A percentile compares a stretch with the other conserved stretches of the same genome.
Evolutionary conservation across 2,329 filamentous ascomycete species (phyloP).

Genomic region (Simplicillium sp.): DNA sequence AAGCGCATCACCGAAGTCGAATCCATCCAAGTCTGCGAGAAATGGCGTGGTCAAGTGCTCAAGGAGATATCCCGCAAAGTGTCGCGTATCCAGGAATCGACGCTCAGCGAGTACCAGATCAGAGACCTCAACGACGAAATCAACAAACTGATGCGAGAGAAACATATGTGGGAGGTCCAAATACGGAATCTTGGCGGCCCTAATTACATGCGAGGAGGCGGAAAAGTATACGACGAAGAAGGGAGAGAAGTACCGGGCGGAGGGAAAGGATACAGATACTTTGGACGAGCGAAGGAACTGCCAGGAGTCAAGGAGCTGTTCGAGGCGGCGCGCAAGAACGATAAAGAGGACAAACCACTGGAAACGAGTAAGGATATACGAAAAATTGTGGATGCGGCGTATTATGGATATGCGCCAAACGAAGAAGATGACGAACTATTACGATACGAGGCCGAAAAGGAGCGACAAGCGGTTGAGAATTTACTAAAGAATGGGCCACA

Average conservation of each 20-base stretch:
- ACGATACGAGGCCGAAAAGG: slow-evolving; percentile 73
- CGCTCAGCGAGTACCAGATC: slow-evolving; percentile 93
- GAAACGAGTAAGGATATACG: slow-evolving; percentile 62
- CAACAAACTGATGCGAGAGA: slow-evolving; percentile 98
- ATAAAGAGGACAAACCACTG: slow-evolving; percentile 50
- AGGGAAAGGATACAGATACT: slow-evolving; percentile 89
- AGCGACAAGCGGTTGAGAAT: slow-evolving; percentile 68
- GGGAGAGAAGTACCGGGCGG: slow-evolving; percentile 63
- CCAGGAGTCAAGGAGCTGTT: slow-evolving; percentile 96
- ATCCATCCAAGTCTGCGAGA: slow-evolving; percentile 80
- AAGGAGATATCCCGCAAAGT: slow-evolving; percentile 97
- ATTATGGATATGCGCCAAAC: slow-evolving; percentile 90
- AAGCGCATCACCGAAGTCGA: slow-evolving; percentile 84
- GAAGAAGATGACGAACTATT: slow-evolving; percentile 81
- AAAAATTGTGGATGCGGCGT: slow-evolving; percentile 79
- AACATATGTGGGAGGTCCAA: slow-evolving; percentile 98
- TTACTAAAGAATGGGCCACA: slow-evolving; percentile 49
- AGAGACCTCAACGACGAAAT: slow-evolving; percentile 98
- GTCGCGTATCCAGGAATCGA: slow-evolving; percentile 84
- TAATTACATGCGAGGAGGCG: slow-evolving; percentile 80
- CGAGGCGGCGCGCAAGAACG: slow-evolving; percentile 59
- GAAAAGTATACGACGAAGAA: slow-evolving; percentile 63
- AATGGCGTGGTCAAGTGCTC: slow-evolving; percentile 95
- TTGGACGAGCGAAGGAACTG: slow-evolving; percentile 79
- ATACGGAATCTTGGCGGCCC: slow-evolving; percentile 93